Base-by-base conservation (phyloP, 805 yeast genomes). In the Starmerella bombicola region DNA sequence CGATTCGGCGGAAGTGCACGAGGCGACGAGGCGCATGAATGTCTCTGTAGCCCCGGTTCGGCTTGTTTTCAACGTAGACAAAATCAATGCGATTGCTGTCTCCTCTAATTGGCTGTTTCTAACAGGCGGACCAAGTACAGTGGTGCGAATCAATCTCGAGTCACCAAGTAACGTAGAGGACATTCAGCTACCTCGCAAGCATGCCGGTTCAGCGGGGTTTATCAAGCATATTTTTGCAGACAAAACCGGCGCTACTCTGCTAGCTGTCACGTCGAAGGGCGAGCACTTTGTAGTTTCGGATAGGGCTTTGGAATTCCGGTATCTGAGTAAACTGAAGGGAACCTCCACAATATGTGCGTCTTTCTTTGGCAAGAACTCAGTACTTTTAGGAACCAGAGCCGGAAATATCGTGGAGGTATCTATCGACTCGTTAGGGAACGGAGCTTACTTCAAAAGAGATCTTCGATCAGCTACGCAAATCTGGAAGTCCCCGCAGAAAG, bases 81-180 rank as follows among this genome's bases (percentile, higher is more conserved):
- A 66, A 20, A 67, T 80, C 10, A 60, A 63, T 5, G 58, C 69
- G n/a, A 55, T 80, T 35, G 68, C 65, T 15, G 83, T 77, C 5
- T 60, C 67, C 18, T 64, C 67, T 44, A 79, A 80, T 50, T 59
- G 70, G 5, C 66, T 80, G 30, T 67, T 71, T 41, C 60, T 80
- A 35, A 73, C 77, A 0, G 62, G 75, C 41, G 62, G 62, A 36
- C 59, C 67, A 7, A 78, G 79, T 1, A 53, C 66, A 13, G 58
- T 80, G n/a, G 71, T 71, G 48, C 59, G 79, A n/a, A 78, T 81
- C 24, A 75, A 79, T 50, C 60, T 80, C 47, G 76, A 73, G 37
- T 66, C 67, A 37, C 91, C 91, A 1, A 73, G 78, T 26, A 65
- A 64, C 6, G 76, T 80, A 4, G 67, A 65, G 31, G 59, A 63